Evolutionary conservation across 179 eudicot species (phyloP).

Genomic region (Gypsophila paniculata): DNA sequence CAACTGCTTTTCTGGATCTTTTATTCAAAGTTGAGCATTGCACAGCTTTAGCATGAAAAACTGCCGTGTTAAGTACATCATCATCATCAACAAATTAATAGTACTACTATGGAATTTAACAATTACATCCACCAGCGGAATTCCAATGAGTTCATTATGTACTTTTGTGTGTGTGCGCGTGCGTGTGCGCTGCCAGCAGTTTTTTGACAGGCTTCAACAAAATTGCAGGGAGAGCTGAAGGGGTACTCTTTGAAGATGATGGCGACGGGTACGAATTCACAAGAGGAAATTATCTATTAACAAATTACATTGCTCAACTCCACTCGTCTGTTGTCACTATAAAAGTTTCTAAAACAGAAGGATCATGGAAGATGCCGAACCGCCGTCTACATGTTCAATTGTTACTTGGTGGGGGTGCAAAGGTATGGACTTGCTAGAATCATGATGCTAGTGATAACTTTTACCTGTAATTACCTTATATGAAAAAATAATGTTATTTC

Average conservation of each 20-base stretch:
- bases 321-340: slow-evolving; percentile 62
- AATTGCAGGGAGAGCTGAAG: slow-evolving; percentile 82
- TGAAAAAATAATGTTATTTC: not conserved
- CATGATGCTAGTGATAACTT: not conserved
- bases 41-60: not conserved
- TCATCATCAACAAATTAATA: not conserved
- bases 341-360: slow-evolving; percentile 62
- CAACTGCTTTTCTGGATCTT: not conserved
- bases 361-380: slow-evolving; percentile 73
- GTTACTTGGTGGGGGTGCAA: slow-evolving; percentile 71
- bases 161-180: no score
- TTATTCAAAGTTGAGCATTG: not conserved
- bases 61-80: not conserved
- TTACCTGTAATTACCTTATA: not conserved
- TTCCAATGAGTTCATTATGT: not conserved
- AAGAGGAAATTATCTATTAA: slow-evolving; percentile 62
- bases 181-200: slow-evolving; percentile 14
- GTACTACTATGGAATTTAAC: not conserved
- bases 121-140: not conserved
- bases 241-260: slow-evolving; percentile 85
- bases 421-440: slow-evolving; percentile 36
- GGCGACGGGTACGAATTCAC: slow-evolving; percentile 94
- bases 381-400: slow-evolving; percentile 73
- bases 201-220: slow-evolving; percentile 15
- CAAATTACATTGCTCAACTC: slow-evolving; percentile 77